Evolutionary conservation across 1,139 yeast genomes (phyloP).

Genomic region (Pichia sp.): DNA sequence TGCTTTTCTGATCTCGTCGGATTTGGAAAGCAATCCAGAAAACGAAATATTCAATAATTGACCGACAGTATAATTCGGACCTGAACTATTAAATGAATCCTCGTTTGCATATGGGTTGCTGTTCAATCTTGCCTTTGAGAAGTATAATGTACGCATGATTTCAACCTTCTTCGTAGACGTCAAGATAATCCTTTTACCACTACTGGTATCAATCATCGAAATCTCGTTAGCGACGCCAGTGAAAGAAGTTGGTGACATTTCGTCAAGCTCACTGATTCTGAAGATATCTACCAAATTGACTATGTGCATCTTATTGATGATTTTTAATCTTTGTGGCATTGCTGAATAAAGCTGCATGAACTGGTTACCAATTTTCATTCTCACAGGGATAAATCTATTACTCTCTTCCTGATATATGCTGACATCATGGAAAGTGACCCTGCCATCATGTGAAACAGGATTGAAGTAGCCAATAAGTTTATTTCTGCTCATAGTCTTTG

Average conservation of each 20-base stretch:
- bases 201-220: constrained; percentile 49
- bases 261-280: constrained; percentile 42
- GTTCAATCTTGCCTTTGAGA: constrained; percentile 45
- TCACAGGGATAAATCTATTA: constrained; percentile 44
- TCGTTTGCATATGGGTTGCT: constrained; percentile 9
- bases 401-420: constrained; percentile 40
- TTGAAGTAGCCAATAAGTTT: constrained; percentile 39
- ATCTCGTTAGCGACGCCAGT: constrained; percentile 45
- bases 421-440: constrained; percentile 56
- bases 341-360: constrained; percentile 51
- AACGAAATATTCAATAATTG: constrained; percentile 58
- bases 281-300: constrained; percentile 47
- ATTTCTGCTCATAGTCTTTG: constrained; percentile 40
- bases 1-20: constrained; percentile 53
- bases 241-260: constrained; percentile 44
- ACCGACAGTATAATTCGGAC: constrained; percentile 41
- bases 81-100: constrained; percentile 19
- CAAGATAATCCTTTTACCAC: constrained; percentile 41
- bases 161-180: constrained; percentile 58
- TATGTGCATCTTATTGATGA: constrained; percentile 29
- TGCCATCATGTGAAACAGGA: constrained; percentile 41
- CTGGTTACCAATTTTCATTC: constrained; percentile 62
- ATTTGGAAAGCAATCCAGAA: constrained; percentile 57
- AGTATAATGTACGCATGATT: constrained; percentile 61
- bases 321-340: constrained; percentile 31